Percentiles rank a stretch among this genome's conserved stretches.
Conservation (phyloP, 2,329 filamentous ascomycete species). For the Chalaropsis thielavioides region DNA sequence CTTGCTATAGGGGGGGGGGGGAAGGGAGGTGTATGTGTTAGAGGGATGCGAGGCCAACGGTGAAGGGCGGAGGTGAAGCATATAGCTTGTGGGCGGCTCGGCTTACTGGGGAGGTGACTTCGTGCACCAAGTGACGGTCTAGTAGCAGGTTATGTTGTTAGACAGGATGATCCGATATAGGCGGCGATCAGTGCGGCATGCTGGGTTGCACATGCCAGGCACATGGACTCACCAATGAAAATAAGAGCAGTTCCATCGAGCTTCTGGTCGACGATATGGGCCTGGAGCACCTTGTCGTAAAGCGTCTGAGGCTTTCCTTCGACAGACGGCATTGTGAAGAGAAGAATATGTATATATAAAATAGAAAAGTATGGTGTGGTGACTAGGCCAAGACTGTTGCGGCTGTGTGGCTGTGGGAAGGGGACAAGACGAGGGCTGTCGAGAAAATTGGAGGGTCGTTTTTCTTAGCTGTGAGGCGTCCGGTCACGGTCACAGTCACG, state of each 20-base stretch:
- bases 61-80: neutral
- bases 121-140: slow-evolving; percentile 94
- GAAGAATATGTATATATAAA: neutral
- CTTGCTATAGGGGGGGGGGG: slow-evolving; percentile 50
- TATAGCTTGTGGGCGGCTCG: slow-evolving; percentile 2
- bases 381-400: slow-evolving; percentile 9
- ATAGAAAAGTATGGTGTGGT: neutral
- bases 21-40: neutral
- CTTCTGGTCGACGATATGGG: slow-evolving; percentile 91
- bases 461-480: too few relatives aligned
- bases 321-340: slow-evolving; percentile 56
- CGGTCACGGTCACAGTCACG: too few relatives aligned
- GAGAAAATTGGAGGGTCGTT: too few relatives aligned
- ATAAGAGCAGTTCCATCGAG: slow-evolving; percentile 82
- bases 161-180: neutral
- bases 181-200: too few relatives aligned
- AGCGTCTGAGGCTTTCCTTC: slow-evolving; percentile 64
- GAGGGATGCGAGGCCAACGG: too few relatives aligned
- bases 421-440: too few relatives aligned
- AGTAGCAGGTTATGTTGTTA: neutral
- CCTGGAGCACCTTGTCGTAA: slow-evolving; percentile 94
- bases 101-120: slow-evolving; percentile 88
- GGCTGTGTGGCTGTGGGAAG: too few relatives aligned
- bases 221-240: slow-evolving; percentile 66
- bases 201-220: neutral